These are phyloP conservation scores for Ganoderma boninense DNA, from an alignment of 1,284 basidiomycete species.

Conservation along the genomic window DNA sequence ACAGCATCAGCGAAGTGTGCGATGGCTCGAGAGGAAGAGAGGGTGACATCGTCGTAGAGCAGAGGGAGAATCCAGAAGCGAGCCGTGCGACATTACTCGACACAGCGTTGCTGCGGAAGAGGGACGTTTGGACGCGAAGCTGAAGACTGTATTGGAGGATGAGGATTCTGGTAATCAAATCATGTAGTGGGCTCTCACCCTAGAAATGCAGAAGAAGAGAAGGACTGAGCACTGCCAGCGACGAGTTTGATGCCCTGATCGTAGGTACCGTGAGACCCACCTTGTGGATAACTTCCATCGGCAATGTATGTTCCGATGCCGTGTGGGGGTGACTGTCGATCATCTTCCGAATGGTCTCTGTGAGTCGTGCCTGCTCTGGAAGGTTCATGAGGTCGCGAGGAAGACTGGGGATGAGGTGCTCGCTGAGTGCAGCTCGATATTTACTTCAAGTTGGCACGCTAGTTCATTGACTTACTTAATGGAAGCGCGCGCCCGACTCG, in stretches of 20 bases:
- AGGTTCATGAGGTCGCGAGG: not conserved
- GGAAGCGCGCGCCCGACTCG: too few relatives aligned
- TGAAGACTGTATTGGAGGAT: not conserved
- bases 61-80: constrained; percentile 43
- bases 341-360: not conserved
- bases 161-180: not conserved
- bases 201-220: not conserved
- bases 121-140: constrained; percentile 6
- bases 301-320: not conserved
- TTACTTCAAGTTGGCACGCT: too few relatives aligned
- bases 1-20: constrained; percentile 36
- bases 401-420: not conserved
- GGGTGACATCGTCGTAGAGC: constrained; percentile 44
- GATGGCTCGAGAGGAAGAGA: constrained; percentile 40
- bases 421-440: not conserved
- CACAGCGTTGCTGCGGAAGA: constrained; percentile 32
- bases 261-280: constrained; percentile 3
- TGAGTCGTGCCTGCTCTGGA: not conserved
- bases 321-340: not conserved
- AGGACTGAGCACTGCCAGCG: not conserved
- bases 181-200: not conserved
- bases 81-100: constrained; percentile 39
- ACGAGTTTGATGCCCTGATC: not conserved
- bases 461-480: too few relatives aligned
- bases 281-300: not conserved